Conservation (phyloP, 768 basidiomycete genomes). For the Heimioporus sp. region DNA sequence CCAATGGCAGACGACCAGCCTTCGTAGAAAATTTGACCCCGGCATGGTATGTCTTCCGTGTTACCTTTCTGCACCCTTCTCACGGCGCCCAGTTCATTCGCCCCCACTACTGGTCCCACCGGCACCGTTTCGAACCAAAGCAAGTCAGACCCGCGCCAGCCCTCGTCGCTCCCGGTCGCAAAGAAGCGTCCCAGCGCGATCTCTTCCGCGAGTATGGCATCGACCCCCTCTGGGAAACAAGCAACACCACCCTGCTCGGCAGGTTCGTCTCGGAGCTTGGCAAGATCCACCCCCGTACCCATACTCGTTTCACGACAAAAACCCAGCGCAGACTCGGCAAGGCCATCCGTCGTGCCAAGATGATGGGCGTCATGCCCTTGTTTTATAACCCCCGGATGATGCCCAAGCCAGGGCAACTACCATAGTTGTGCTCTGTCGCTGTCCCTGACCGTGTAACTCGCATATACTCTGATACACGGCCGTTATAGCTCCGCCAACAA, state of each 20-base stretch:
- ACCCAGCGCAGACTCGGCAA: constrained; percentile 78
- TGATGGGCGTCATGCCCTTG: constrained; percentile 83
- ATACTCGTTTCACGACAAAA: constrained; percentile 73
- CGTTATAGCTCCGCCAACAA: constrained; percentile 83
- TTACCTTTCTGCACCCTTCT: not conserved
- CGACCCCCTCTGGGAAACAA: constrained; percentile 69
- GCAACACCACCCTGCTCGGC: constrained; percentile 57
- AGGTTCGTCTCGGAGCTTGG: constrained; percentile 71
- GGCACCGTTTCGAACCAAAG: constrained; percentile 32
- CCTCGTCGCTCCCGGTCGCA: constrained; percentile 54
- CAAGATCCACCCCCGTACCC: constrained; percentile 68
- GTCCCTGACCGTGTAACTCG: too few species aligned
- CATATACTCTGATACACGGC: too few species aligned
- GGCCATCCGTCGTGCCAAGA: constrained; percentile 84
- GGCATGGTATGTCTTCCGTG: constrained; percentile 16
- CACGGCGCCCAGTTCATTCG: constrained; percentile 40
- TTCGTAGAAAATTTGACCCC: constrained; percentile 26
- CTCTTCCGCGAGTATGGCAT: constrained; percentile 68
- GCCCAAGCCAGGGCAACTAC: constrained; percentile 17
- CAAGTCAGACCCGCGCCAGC: constrained; percentile 28
- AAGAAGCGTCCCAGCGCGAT: constrained; percentile 57
- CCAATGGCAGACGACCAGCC: constrained; percentile 22
- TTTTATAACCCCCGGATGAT: constrained; percentile 31
- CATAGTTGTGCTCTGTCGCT: not conserved
- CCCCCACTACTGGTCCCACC: constrained; percentile 43